Evolutionary conservation across 1,284 basidiomycete genomes (phyloP).

Genomic region (Rhodotorula sp.): DNA sequence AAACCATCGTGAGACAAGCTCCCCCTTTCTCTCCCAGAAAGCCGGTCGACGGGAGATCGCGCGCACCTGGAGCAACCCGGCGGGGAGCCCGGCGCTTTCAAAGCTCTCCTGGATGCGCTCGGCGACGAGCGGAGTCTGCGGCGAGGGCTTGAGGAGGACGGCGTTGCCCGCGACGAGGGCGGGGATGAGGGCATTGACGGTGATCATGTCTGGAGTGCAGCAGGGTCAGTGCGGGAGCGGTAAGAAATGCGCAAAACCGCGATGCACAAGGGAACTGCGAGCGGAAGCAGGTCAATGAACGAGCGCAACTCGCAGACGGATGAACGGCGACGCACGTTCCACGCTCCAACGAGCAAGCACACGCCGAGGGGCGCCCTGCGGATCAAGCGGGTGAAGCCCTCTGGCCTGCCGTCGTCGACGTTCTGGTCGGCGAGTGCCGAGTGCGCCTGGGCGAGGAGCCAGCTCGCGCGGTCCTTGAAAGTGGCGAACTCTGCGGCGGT

Average conservation of each 20-base stretch:
- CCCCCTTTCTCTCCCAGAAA: too few relatives aligned
- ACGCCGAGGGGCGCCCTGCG: constrained; percentile 80
- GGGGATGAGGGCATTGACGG: constrained; percentile 86
- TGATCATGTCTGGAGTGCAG: constrained; percentile 61
- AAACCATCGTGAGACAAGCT: too few relatives aligned
- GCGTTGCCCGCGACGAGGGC: constrained; percentile 75
- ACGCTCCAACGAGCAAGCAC: constrained; percentile 81
- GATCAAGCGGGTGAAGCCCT: constrained; percentile 65
- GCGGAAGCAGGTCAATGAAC: neutral
- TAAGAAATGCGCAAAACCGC: neutral
- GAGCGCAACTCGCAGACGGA: neutral
- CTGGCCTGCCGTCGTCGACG: constrained; percentile 51
- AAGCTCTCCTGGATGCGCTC: constrained; percentile 75
- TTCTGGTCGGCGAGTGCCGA: constrained; percentile 72
- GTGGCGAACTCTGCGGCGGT: constrained; percentile 76
- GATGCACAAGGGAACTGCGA: constrained; percentile 8
- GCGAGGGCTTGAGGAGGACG: constrained; percentile 89
- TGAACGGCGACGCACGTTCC: constrained; percentile 64
- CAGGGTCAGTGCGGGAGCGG: too few relatives aligned
- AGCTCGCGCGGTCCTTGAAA: constrained; percentile 74
- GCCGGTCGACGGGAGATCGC: neutral
- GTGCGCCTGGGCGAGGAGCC: constrained; percentile 82
- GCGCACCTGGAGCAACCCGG: constrained; percentile 70
- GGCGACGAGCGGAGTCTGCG: constrained; percentile 85
- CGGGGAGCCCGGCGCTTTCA: constrained; percentile 71